Evolutionary conservation across 2,329 filamentous ascomycete species (phyloP), one percentile per base, ranked within the genome.

Genomic region (Dothiorella sarmentorum): DNA sequence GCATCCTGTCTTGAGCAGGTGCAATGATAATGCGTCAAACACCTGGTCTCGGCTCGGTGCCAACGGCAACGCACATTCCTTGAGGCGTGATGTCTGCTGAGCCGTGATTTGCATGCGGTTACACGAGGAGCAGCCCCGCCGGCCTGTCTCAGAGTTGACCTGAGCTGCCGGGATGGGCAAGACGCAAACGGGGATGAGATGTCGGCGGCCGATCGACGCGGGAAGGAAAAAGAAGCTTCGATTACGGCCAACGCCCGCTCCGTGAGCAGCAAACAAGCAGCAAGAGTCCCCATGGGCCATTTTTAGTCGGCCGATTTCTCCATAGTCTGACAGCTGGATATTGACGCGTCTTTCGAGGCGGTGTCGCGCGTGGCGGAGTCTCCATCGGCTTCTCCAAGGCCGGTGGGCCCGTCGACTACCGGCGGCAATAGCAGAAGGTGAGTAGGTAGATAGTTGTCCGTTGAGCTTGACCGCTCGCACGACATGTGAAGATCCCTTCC

Each of bases 221-320:
- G 49, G 49, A 53, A 40, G 49, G 22, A 33, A n/a, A 38, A 40
- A 40, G 49, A 53, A 53, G 49, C 49, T 53, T 53, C 49, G 49
- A 38, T 26, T 22, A 22, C 49, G 31, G 33, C 22, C 47, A 35
- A 24, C n/a, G 49, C 49, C 33, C 33, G 33, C 33, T 17, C 33
- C 33, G 33, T 37, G 33, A 29, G 49, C 24, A 52, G 31, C 47
- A 37, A 26, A 49, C 27, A 33, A 24, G n/a, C n/a, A n/a, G n/a
- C n/a, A n/a, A n/a, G n/a, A n/a, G 17, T 29, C 10, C 7, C 13
- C 17, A 18, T 10, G 2, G 33, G 49, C 49, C 49, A 53, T 53
- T 53, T 53, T 53, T 53, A 53, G 49, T 15, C 33, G 22, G 49
- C 49, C 24, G 49, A n/a, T n/a, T n/a, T 27, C 29, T 38, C 24